Base-by-base conservation (phyloP, 495 filamentous ascomycete genomes). In the Patellaria atrata region DNA sequence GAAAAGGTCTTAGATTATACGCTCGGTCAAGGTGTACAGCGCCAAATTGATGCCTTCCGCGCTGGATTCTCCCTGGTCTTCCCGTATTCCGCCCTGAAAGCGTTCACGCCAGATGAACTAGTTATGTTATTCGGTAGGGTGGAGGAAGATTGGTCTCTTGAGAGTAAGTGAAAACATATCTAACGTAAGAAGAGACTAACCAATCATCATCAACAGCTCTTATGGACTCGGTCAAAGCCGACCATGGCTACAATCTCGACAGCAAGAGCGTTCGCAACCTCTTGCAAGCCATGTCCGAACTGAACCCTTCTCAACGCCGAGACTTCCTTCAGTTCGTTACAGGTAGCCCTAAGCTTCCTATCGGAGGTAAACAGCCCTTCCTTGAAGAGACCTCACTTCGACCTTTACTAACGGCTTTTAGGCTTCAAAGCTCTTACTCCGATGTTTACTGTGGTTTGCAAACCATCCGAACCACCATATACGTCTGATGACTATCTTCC, bases 231-330 rank as follows among this genome's bases (percentile, higher is more conserved):
- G 85, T 99, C 58, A 99, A 96, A 63, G 91, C 91, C n/a, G 91
- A 99, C 50, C 91, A 99, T 53, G 91, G 91, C 3, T 99, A 83
- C 64, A 96, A 96, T 45, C 89, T 99, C 75, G 91, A 99, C 47
- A 96, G 91, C 65, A 83, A 78, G 64, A 94, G 83, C 40, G 89
- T 99, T 22, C 82, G 73, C 25, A 96, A 99, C 48, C 52, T 99
- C 43, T 70, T 99, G 3, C 86, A 94, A 50, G 76, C 75, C 12
- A 96, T 99, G 91, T 94, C 85, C 52, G 85, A 94, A 57, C 56
- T 96, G 15, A 65, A 63, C 6, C 53, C 67, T 6, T 55, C 72
- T 22, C 71, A 93, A 54, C 80, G 85, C 31, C 79, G 91, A 18
- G 83, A 96, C 48, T 99, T 99, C 60, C 64, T 99, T 31, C 91